Evolutionary conservation across 306 rosid species (phyloP), one percentile per base, ranked within the genome.

Genomic region (Prinsepia uniflora): DNA sequence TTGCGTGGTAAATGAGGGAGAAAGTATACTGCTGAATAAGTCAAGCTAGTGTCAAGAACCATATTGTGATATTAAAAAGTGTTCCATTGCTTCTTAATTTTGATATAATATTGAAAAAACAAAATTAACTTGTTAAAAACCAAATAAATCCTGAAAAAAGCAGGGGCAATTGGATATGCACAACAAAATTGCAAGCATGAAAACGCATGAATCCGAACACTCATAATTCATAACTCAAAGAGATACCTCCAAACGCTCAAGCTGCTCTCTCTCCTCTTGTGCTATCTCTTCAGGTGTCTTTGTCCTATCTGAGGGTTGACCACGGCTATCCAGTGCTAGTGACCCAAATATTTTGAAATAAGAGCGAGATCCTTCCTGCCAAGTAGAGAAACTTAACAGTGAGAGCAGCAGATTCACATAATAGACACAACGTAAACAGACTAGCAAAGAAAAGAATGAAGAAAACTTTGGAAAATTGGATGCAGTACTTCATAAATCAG

Each of bases 251-350:
- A 94, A 62, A 47, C 5, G 50, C 81, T 91, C 92, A 39, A 94
- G 80, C 46, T 76, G 84, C 67, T 91, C 99, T 74, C 90, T 88
- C 83, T 94, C 96, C 81, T 89, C 97, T 74, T 87, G 96, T 50
- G 97, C 97, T 84, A 91, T 84, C 82, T 94, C 97, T 79, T 89
- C 97, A 7, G 90, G 89, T 43, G 97, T 81, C 76, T 91, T 94
- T 63, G 85, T 85, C 85, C 97, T 87, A 55, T 87, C 92, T 13
- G 96, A 94, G 34, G 99, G 99, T 45, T 91, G 96, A 72, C 95
- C 99, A 67, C 99, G 92, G 76, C 85, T 86, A 78, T 87, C 96
- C 78, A 89, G 50, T 65, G 82, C 88, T 96, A 91, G 77, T 68
- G 79, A 88, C 81, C 73, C 89, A 53, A 89, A 87, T 76, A 82